phyloP scores from a whole-genome alignment of 805 yeast genomes.

The Scheffersomyces ergatensis region DNA sequence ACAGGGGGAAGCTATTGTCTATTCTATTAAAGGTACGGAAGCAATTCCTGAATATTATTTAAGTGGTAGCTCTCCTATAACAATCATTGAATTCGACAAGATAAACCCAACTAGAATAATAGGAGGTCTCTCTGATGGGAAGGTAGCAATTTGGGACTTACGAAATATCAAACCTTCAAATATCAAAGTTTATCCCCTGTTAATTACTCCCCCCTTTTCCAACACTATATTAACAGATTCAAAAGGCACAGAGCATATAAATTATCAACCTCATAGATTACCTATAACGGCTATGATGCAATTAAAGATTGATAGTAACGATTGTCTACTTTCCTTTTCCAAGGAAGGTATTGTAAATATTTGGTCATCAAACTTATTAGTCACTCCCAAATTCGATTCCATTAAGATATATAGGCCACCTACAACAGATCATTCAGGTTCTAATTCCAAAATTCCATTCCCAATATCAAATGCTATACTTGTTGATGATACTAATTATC shows the following conservation, averaged over 20 bases:
- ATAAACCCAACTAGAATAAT: conserved; percentile 37
- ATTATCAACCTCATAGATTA: conserved; percentile 13
- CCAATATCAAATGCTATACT: neutral
- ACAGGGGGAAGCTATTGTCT: conserved; percentile 31
- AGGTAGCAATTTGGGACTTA: conserved; percentile 50
- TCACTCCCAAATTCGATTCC: conserved; percentile 21
- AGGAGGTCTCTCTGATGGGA: conserved; percentile 52
- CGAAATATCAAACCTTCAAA: conserved; percentile 10
- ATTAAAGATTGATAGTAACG: conserved; percentile 16
- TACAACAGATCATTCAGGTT: neutral
- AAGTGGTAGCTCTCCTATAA: conserved; percentile 38
- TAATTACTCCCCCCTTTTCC: conserved; percentile 5
- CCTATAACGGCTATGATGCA: conserved; percentile 23
- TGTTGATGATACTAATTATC: neutral
- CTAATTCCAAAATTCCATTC: neutral
- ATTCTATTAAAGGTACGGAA: conserved; percentile 21
- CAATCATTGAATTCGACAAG: conserved; percentile 38
- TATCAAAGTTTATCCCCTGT: conserved; percentile 3
- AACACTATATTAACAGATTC: neutral
- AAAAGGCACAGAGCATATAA: neutral
- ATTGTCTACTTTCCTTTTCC: conserved; percentile 18
- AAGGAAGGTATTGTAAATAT: conserved; percentile 25
- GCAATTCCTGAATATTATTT: conserved; percentile 36
- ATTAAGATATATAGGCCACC: neutral
- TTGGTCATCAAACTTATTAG: conserved; percentile 34